Conservation (phyloP, 2,329 filamentous ascomycete species). For the Aspergillus sp. region DNA sequence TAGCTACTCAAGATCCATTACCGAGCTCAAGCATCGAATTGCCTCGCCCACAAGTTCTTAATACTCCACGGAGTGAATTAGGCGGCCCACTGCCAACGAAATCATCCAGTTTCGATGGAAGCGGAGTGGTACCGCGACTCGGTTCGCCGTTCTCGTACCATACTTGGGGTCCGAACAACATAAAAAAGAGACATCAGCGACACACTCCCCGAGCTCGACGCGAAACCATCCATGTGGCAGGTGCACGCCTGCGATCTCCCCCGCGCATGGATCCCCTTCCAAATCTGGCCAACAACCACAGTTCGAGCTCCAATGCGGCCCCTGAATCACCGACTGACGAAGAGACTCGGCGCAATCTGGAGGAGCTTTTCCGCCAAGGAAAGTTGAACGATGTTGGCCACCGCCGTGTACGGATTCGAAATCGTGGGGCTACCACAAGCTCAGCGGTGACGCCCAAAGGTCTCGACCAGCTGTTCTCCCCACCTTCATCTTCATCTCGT, state of each 20-base stretch:
- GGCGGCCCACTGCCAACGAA: constrained; percentile 14
- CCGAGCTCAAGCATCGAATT: constrained; percentile 29
- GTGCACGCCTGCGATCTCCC: constrained; percentile 50
- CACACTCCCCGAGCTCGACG: constrained; percentile 35
- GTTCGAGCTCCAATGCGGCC: constrained; percentile 41
- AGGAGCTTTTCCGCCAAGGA: constrained; percentile 45
- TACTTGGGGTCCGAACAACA: constrained; percentile 48
- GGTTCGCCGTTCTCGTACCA: constrained; percentile 52
- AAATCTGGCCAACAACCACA: constrained; percentile 45
- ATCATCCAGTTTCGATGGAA: constrained; percentile 16
- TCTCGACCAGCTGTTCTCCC: constrained; percentile 56
- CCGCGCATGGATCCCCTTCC: constrained; percentile 56
- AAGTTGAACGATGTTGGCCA: constrained; percentile 50
- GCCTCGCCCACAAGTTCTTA: constrained; percentile 36
- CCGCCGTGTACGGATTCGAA: constrained; percentile 59
- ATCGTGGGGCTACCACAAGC: constrained; percentile 61
- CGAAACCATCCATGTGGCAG: constrained; percentile 47
- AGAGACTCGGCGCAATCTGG: constrained; percentile 56
- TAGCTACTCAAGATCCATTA: constrained; percentile 30
- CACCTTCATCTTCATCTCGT: constrained; percentile 40
- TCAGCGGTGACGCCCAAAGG: constrained; percentile 52
- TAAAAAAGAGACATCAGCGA: constrained; percentile 31
- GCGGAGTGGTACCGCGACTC: constrained; percentile 41
- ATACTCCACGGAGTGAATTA: constrained; percentile 4
- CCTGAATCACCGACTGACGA: constrained; percentile 53